Evolutionary conservation across 352 stramenopile genomes (phyloP).

Genomic region (Phytopythium vexans): DNA sequence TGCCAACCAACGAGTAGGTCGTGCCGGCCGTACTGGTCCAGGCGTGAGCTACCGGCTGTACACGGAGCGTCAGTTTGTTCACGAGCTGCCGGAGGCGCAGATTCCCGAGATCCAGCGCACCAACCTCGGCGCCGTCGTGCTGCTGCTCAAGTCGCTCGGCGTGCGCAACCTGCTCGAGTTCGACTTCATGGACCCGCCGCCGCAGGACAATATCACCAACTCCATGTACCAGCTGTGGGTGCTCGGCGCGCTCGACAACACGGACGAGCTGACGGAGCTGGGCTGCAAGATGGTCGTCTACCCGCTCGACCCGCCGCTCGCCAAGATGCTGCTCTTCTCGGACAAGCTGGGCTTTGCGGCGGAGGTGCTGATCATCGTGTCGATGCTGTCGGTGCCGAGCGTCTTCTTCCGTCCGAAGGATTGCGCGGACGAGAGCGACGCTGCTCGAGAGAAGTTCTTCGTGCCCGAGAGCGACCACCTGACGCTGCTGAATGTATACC

Average conservation of each 20-base stretch:
- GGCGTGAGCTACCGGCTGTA: no score
- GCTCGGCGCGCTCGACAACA: conserved; percentile 97
- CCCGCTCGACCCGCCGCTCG: conserved; percentile 94
- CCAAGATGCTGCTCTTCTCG: conserved; percentile 96
- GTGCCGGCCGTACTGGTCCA: no score
- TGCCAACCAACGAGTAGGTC: no score
- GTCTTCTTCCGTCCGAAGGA: conserved; percentile 97
- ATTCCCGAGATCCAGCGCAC: no score
- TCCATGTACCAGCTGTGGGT: conserved; percentile 99
- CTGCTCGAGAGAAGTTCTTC: conserved; percentile 98
- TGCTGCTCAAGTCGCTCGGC: no score
- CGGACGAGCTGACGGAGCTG: conserved; percentile 93
- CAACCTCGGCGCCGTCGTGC: no score
- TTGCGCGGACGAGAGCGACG: conserved; percentile 97
- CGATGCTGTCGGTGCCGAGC: conserved; percentile 96
- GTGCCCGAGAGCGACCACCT: conserved; percentile 98
- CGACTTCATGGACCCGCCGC: no score
- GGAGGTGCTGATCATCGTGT: conserved; percentile 96
- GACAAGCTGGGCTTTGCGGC: conserved; percentile 92
- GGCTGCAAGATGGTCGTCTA: conserved; percentile 99
- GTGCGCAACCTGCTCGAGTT: no score
- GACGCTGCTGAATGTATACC: conserved; percentile 97
- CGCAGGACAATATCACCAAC: conserved; percentile 96
- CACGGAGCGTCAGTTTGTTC: no score
- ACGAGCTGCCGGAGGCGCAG: no score